Percentiles rank a stretch among this genome's conserved stretches.
Conservation (phyloP, 495 filamentous ascomycete genomes). For the Glarea lozoyensis region DNA sequence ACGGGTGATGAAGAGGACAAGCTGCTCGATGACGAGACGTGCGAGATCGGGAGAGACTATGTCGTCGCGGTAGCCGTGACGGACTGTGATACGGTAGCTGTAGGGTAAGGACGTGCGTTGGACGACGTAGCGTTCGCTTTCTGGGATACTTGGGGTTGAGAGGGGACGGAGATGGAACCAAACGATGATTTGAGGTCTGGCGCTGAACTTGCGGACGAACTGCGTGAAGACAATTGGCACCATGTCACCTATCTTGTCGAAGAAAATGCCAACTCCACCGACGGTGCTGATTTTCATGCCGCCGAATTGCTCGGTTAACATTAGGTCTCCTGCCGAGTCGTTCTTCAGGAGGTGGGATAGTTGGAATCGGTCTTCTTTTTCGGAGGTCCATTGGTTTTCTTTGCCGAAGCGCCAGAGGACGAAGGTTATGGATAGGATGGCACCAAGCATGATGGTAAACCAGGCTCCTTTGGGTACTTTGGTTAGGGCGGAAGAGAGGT, state of each 20-base stretch:
- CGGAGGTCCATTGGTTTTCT: constrained; percentile 61
- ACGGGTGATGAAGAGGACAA: constrained; percentile 42
- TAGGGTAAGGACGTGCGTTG: constrained; percentile 38
- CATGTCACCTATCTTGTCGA: constrained; percentile 50
- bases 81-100: constrained; percentile 56
- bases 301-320: constrained; percentile 34
- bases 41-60: constrained; percentile 55
- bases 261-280: constrained; percentile 53
- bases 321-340: constrained; percentile 16
- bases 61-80: constrained; percentile 63
- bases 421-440: constrained; percentile 48
- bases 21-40: constrained; percentile 47
- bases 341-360: constrained; percentile 33
- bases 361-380: constrained; percentile 49
- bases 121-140: constrained; percentile 32
- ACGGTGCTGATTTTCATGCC: constrained; percentile 34
- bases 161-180: constrained; percentile 58
- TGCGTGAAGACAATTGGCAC: constrained; percentile 54
- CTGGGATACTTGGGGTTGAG: constrained; percentile 37
- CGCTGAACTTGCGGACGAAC: constrained; percentile 53
- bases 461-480: constrained; percentile 68
- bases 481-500: constrained; percentile 54
- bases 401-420: constrained; percentile 70
- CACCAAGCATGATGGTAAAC: constrained; percentile 60
- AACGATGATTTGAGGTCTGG: constrained; percentile 45